Evolutionary conservation across 2,329 filamentous ascomycete species (phyloP).

Genomic region (Venturia nashicola): DNA sequence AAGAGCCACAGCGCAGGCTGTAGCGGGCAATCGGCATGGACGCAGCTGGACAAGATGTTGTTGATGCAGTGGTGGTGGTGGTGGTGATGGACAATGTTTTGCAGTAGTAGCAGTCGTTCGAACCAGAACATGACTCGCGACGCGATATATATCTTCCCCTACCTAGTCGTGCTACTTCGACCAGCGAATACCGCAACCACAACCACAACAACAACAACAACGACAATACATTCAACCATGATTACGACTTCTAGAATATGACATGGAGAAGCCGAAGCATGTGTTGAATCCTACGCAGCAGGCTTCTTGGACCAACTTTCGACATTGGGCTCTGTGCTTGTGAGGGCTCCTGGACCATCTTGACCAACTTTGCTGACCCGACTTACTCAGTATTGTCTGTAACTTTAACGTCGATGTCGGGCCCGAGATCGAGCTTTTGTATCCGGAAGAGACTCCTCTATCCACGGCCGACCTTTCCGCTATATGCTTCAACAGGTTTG

Average conservation of each 20-base stretch:
- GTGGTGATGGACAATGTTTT: too few species aligned
- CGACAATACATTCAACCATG: background rate
- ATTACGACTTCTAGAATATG: background rate
- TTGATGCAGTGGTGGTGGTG: background rate
- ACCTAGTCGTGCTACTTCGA: too few species aligned
- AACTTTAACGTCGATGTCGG: slow-evolving; percentile 33
- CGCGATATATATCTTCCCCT: background rate
- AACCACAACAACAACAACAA: background rate
- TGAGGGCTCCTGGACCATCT: slow-evolving; percentile 14
- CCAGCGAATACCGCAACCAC: background rate
- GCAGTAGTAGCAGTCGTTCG: too few species aligned
- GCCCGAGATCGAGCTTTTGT: slow-evolving; percentile 30
- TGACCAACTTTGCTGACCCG: background rate
- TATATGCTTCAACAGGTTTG: slow-evolving; percentile 28
- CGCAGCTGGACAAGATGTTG: background rate
- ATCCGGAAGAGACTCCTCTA: slow-evolving; percentile 25
- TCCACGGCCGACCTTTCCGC: slow-evolving; percentile 26
- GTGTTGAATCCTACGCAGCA: background rate
- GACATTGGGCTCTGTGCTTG: slow-evolving; percentile 29
- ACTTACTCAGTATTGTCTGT: slow-evolving; percentile 23
- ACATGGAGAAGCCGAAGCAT: slow-evolving; percentile 11
- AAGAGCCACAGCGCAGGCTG: slow-evolving; percentile 1
- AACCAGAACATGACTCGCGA: background rate
- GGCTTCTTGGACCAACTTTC: slow-evolving; percentile 15
- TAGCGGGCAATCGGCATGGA: slow-evolving; percentile 3